Evolutionary conservation across 2,329 filamentous ascomycete genomes (phyloP), one percentile per base, ranked within the genome.

Genomic region (Hirsutella thompsonii): DNA sequence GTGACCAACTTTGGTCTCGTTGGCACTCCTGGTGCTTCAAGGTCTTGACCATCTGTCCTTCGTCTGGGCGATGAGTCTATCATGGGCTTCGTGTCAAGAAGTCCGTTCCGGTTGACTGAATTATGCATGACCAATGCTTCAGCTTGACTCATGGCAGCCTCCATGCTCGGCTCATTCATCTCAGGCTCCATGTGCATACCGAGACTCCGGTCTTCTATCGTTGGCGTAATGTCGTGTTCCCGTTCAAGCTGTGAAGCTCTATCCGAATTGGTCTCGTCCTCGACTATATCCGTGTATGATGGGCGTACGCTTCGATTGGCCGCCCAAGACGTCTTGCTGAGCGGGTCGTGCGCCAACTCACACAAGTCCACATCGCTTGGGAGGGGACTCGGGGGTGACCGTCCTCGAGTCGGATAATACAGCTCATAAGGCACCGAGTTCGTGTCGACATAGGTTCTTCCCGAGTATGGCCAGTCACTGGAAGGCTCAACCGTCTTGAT

Each of bases 371-470:
- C 55, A 44, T 68, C 61, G 44, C 62, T 69, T 18, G 68, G 66
- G 29, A 66, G 52, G 11, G 68, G 68, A 33, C 70, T 73, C 0
- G 72, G 69, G 1, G 72, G 72, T 20, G 72, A 76, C 23, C 72
- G 64, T 5, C 72, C 72, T 36, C 72, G 61, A 10, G 60, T 61
- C 5, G 68, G 66, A 47, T 67, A 69, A 49, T 67, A 66, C 2
- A 62, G 55, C 26, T 71, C 67, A 16, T 68, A 45, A 54, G 54
- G 37, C 47, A 59, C 38, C 43, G 57, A 41, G 50, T 52, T 51
- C 53, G 53, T 46, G 35, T 64, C 59, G 35, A 58, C 57, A 43
- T 61, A 62, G 1, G 59, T 55, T 29, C 60, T 60, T 21, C 56
- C 56, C 37, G 58, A 58, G 46, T 62, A 64, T 14, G 63, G 55